Evolutionary conservation across 805 yeast species (phyloP), one percentile per base, ranked within the genome.

Genomic region (Kodamaea sagamina): DNA sequence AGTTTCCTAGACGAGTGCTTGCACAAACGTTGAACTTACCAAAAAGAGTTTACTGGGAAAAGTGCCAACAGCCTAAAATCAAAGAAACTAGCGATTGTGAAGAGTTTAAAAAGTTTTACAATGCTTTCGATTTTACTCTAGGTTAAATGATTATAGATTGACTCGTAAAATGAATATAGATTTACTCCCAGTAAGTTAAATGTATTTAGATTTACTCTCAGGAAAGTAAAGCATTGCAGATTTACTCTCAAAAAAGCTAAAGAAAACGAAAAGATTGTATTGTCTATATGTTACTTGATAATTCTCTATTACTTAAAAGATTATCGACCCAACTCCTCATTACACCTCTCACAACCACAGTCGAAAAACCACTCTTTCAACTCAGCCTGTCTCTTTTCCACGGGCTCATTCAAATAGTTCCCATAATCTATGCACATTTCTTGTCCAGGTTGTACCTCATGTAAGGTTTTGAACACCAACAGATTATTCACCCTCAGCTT

Each of bases 1-100:
- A 87, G 52, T 86, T 90, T 54, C 95, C 96, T 1, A 71, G 97
- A 58, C 74, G 89, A 54, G 89, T 86, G 1, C 54, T 87, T 21
- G 90, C 96, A 0, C 71, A 72, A 48, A 62, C 83, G 2, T 57
- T 89, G 39, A 78, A 73, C 34, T 67, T 77, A 11, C 82, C 84
- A 2, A 81, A 80, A 41, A 70, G 89, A 48, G 61, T 77, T 0
- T 81, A 79, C 45, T 89, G 97, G 97, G 84, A 83, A 44, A 77
- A 78, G 40, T 89, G 97, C 55, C 63, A 67, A 37, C 95, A 89
- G 59, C 63, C 84, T 0, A 66, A 65, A 34, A 65, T 66, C n/a
- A 78, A 79, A 50, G 96, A 90, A 55, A 67, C 71, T 2, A 55
- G 62, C 10, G 93, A 89, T 40, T 79, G 86, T 29, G 81, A 76